Evolutionary conservation across 257 asterid species (phyloP), one percentile per base, ranked within the genome.

Genomic region (Solanum appendiculatum): DNA sequence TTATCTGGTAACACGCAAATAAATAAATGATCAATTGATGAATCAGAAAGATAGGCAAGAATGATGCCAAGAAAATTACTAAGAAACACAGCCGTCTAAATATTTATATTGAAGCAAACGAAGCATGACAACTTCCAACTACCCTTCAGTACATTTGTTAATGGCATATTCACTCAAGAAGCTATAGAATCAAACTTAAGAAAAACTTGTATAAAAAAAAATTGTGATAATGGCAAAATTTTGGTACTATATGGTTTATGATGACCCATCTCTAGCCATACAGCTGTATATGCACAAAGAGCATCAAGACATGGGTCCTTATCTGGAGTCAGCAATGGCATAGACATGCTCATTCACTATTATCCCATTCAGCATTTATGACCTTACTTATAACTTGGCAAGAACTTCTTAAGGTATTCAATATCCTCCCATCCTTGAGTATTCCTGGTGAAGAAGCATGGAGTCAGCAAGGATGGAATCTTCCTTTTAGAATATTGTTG

Each of bases 1-100:
- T 89, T 92, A 29, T 87, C 98, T 96, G 94, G 34, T 86, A 78
- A 78, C 87, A 86, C 68, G 86, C 29, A 73, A 87, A 88, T 33
- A 18, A 78, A 75, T 60, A 68, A 85, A 64, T 73, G 84, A 86
- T 73, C 80, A 92, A 39, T 88, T 42, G 18, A 31, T 63, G 51
- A 58, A 48, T 48, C 66, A 29, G 44, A 81, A 11, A 81, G 68
- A 9, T 29, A 2, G 42, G 20, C 48, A 81, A n/a, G 15, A 11
- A 72, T 16, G 39, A 18, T 29, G 48, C 5, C 36, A 4, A 56
- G 73, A 68, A 54, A 68, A 29, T 54, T 16, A 37, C 27, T 23
- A 31, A 69, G 31, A 54, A 40, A 56, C 69, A 48, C n/a, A 54
- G 81, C 5, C 16, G 14, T 21, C 42, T 63, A 44, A 36, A 34